These are phyloP conservation scores for Nitzschia sp. DNA, from an alignment of 108 stramenopile species.

Conservation along the genomic window DNA sequence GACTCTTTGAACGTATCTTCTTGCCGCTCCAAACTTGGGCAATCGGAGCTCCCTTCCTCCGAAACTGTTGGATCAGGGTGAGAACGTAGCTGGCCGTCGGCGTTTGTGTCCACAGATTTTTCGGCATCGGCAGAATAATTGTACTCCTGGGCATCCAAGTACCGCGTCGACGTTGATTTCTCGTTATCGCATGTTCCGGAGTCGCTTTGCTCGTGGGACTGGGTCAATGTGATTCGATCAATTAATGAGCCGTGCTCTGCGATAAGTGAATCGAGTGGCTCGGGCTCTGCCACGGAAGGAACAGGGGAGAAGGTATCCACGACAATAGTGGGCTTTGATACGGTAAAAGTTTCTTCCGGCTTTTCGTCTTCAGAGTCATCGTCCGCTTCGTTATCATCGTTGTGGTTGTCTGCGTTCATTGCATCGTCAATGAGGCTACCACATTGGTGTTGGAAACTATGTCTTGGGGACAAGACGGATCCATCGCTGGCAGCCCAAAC, in stretches of 20 bases:
- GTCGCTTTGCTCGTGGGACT: not conserved
- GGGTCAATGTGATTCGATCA: not conserved
- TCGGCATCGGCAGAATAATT: too few species aligned
- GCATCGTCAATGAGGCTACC: too few species aligned
- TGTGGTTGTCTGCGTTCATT: not conserved
- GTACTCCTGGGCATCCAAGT: not conserved
- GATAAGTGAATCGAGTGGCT: too few species aligned
- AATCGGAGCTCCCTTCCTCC: not conserved
- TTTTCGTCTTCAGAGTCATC: not conserved
- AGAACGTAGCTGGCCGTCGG: not conserved
- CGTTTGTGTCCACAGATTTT: not conserved
- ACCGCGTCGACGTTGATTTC: not conserved
- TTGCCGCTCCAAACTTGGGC: not conserved
- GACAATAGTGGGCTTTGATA: not conserved
- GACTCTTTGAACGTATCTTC: not conserved
- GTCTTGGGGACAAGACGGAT: not conserved
- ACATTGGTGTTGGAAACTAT: too few species aligned
- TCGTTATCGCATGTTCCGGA: not conserved
- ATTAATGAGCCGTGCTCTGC: too few species aligned
- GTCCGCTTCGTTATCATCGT: not conserved
- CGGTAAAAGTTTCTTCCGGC: not conserved
- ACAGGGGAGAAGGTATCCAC: not conserved
- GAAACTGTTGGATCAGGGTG: not conserved
- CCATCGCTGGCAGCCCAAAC: conserved; percentile 21
- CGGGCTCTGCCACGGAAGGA: too few species aligned